phyloP scores from a whole-genome alignment of 495 filamentous ascomycete species.

The Clohesyomyces aquaticus region DNA sequence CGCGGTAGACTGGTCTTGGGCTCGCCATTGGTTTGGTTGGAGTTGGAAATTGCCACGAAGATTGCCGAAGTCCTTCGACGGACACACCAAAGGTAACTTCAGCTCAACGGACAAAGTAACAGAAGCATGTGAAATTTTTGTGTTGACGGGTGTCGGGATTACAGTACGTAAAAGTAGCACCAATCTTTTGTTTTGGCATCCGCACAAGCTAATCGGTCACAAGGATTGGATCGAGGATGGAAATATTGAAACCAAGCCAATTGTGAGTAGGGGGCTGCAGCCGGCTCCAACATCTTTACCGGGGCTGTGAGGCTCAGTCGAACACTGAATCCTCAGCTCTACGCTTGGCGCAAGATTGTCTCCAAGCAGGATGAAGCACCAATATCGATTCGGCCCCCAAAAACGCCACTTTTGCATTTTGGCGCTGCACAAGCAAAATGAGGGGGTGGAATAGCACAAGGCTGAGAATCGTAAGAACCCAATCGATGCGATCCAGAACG shows the following conservation, averaged over 20 bases:
- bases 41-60: background rate
- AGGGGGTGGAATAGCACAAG: slow-evolving; percentile 10
- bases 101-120: background rate
- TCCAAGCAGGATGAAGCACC: background rate
- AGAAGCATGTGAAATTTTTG: background rate
- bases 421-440: slow-evolving; percentile 2
- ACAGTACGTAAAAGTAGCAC: background rate
- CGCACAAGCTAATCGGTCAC: background rate
- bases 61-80: too few relatives aligned
- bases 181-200: background rate
- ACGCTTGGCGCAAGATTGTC: background rate
- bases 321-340: background rate
- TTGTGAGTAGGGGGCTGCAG: background rate
- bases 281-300: background rate
- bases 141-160: background rate
- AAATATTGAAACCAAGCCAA: background rate
- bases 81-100: background rate
- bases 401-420: background rate
- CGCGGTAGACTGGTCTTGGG: background rate
- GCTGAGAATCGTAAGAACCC: slow-evolving; percentile 13
- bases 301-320: background rate
- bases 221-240: background rate
- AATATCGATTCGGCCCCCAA: background rate
- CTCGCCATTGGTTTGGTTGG: background rate
- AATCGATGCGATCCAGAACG: background rate